Conservation (phyloP, 1,139 yeast genomes). For the Sugiyamaella castrensis region DNA sequence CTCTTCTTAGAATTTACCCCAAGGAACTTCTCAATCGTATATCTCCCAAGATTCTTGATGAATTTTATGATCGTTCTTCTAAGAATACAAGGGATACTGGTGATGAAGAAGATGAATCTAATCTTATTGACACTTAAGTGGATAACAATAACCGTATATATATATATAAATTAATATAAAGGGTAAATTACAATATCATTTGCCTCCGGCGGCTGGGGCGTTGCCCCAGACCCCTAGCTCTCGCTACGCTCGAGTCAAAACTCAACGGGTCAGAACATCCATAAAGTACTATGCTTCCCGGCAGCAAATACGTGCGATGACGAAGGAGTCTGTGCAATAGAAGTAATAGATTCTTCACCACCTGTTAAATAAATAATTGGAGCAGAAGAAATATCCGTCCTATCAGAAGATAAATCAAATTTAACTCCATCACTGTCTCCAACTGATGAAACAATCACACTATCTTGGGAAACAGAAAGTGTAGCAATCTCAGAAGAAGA, state of each 20-base stretch:
- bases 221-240: not conserved
- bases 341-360: constrained; percentile 7
- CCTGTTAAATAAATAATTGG: not conserved
- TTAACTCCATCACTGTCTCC: constrained; percentile 4
- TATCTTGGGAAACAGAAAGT: not conserved
- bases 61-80: constrained; percentile 83
- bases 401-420: not conserved
- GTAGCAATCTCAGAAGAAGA: not conserved
- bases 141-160: not conserved
- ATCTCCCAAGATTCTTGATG: constrained; percentile 92
- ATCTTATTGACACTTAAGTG: constrained; percentile 52
- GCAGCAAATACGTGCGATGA: constrained; percentile 11
- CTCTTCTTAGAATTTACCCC: constrained; percentile 95
- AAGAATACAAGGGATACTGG: constrained; percentile 41
- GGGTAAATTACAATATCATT: not conserved
- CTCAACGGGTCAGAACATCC: not conserved
- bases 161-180: not conserved
- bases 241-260: not conserved
- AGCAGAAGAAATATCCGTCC: constrained; percentile 1
- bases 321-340: constrained; percentile 1
- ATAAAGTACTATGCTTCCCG: constrained; percentile 16
- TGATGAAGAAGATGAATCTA: constrained; percentile 40
- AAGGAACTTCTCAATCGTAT: constrained; percentile 98
- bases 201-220: not conserved
- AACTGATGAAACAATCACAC: constrained; percentile 2